Evolutionary conservation across 2,329 filamentous ascomycete species (phyloP).

Genomic region (Alternaria sp.): DNA sequence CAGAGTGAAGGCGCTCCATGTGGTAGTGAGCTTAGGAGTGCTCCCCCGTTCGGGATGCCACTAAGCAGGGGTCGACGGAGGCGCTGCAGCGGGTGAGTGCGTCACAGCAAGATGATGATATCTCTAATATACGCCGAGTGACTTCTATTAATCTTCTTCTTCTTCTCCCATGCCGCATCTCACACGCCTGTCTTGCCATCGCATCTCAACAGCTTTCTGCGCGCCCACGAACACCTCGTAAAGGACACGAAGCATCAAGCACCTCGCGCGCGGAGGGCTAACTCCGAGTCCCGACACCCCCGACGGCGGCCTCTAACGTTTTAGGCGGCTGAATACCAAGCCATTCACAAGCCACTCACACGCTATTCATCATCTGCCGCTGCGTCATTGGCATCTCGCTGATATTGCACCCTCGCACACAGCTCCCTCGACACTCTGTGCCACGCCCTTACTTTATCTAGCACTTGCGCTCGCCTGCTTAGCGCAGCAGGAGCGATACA

Average conservation of each 20-base stretch:
- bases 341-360: neutral
- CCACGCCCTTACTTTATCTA: neutral
- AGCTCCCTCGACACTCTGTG: neutral
- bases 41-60: conserved; percentile 24
- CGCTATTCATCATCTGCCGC: neutral
- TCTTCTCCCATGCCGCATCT: neutral
- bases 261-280: conserved; percentile 15
- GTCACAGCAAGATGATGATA: neutral
- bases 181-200: neutral
- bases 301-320: neutral
- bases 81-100: conserved; percentile 1
- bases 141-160: neutral
- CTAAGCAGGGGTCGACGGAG: conserved; percentile 18
- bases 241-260: conserved; percentile 18
- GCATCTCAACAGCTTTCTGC: neutral
- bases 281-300: conserved; percentile 15
- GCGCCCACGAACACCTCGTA: neutral
- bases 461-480: neutral
- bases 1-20: conserved; percentile 29
- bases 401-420: conserved; percentile 7
- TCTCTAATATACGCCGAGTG: neutral
- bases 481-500: neutral
- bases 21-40: conserved; percentile 30
- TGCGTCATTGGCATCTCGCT: neutral
- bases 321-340: conserved; percentile 3